Evolutionary conservation across 192 early-diverging fungal genomes (phyloP).

Genomic region (Pilobolus umbonatus): DNA sequence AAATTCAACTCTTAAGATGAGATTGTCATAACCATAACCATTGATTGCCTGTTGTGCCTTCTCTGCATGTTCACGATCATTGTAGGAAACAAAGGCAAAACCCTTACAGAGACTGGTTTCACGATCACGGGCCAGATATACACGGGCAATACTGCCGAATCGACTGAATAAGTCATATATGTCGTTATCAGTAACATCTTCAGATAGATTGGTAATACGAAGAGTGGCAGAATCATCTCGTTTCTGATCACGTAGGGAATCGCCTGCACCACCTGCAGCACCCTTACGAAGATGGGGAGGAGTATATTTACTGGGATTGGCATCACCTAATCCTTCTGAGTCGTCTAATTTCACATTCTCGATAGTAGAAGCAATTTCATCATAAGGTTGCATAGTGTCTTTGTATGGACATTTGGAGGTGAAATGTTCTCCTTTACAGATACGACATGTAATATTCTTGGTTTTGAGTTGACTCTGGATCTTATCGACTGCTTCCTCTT

Average conservation of each 20-base stretch:
- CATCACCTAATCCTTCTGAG: not conserved
- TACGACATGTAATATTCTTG: conserved; percentile 90
- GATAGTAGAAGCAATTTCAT: conserved; percentile 52
- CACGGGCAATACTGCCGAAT: conserved; percentile 80
- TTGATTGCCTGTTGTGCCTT: conserved; percentile 81
- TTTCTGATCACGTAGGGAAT: conserved; percentile 47
- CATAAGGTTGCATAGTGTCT: conserved; percentile 80
- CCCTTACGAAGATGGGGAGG: conserved; percentile 77
- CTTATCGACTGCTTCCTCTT: conserved; percentile 61
- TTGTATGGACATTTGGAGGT: conserved; percentile 98
- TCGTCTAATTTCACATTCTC: conserved; percentile 39
- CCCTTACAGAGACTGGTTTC: conserved; percentile 87
- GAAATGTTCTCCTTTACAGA: conserved; percentile 95
- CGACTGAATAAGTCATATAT: conserved; percentile 82
- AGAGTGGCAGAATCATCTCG: conserved; percentile 71
- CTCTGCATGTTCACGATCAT: conserved; percentile 75
- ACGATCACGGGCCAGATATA: conserved; percentile 83
- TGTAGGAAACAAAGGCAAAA: conserved; percentile 92
- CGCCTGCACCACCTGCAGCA: conserved; percentile 30
- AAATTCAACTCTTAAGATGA: conserved; percentile 88
- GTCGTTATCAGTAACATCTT: conserved; percentile 86
- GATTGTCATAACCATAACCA: conserved; percentile 94
- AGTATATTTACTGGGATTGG: conserved; percentile 67
- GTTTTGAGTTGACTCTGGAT: conserved; percentile 53
- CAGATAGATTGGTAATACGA: conserved; percentile 95